Percentiles rank a stretch among this genome's conserved stretches.
phyloP scores from a whole-genome alignment of 2,329 filamentous ascomycete species.

The Rhexocercosporidium sp. region DNA sequence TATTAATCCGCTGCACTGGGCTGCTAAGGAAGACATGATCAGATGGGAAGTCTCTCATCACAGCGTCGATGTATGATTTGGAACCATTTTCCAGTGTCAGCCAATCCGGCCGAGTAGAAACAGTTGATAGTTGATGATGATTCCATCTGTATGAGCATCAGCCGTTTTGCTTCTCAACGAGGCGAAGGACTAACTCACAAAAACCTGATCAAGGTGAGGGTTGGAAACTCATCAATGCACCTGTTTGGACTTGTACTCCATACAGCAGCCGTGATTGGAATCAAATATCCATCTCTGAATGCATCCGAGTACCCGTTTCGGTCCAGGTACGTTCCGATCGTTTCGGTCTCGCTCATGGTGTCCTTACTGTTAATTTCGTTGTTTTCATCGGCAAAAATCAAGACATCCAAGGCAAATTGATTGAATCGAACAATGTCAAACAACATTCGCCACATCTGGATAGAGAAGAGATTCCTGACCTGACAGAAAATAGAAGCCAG shows the following conservation, averaged over 20 bases:
- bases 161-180: background rate
- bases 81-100: slow-evolving; percentile 72
- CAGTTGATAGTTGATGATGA: slow-evolving; percentile 72
- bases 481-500: slow-evolving; percentile 72
- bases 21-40: slow-evolving; percentile 72
- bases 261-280: slow-evolving; percentile 81
- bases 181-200: slow-evolving; percentile 57
- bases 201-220: slow-evolving; percentile 73
- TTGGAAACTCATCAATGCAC: slow-evolving; percentile 74
- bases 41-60: slow-evolving; percentile 69
- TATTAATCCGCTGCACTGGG: slow-evolving; percentile 59
- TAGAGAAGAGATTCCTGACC: slow-evolving; percentile 68
- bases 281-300: slow-evolving; percentile 80
- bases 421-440: slow-evolving; percentile 87
- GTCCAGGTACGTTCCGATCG: slow-evolving; percentile 75
- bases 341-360: slow-evolving; percentile 51
- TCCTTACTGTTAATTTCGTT: slow-evolving; percentile 36
- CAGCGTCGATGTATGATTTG: slow-evolving; percentile 73
- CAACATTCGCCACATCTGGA: slow-evolving; percentile 77
- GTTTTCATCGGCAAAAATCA: slow-evolving; percentile 56
- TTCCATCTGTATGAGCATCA: slow-evolving; percentile 63
- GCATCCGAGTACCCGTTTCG: slow-evolving; percentile 76
- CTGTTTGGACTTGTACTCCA: slow-evolving; percentile 83
- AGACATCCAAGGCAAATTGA: slow-evolving; percentile 75
- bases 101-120: slow-evolving; percentile 70